Conservation (phyloP, 2,329 filamentous ascomycete species). For the Penicillium paneum region DNA sequence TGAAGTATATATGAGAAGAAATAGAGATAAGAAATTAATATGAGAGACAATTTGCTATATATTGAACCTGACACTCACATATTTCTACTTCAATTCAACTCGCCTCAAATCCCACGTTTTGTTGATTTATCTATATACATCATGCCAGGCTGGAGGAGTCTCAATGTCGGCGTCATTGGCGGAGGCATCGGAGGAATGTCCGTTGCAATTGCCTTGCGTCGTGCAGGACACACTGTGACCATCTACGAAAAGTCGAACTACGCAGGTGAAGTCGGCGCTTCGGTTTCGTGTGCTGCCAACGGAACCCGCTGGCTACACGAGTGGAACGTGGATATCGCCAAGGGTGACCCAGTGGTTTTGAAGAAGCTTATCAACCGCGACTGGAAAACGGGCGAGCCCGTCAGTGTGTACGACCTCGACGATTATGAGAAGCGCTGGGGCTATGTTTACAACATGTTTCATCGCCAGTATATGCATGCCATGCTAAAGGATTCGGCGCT, state of each 20-base stretch:
- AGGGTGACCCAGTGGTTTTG: slow-evolving; percentile 64
- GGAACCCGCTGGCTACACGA: slow-evolving; percentile 67
- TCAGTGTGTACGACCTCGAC: slow-evolving; percentile 61
- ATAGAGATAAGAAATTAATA: neutral
- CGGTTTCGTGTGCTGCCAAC: slow-evolving; percentile 66
- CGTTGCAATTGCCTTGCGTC: slow-evolving; percentile 51
- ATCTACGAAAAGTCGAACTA: slow-evolving; percentile 67
- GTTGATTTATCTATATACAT: neutral
- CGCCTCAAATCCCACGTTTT: too few species aligned
- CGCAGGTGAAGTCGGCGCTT: slow-evolving; percentile 65
- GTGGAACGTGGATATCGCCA: slow-evolving; percentile 63
- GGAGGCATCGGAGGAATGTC: slow-evolving; percentile 55
- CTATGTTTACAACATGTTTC: slow-evolving; percentile 67
- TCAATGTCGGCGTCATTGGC: slow-evolving; percentile 49
- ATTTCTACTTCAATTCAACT: neutral
- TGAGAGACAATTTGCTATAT: neutral
- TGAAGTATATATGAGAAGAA: neutral
- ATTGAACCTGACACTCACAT: neutral
- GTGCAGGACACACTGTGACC: slow-evolving; percentile 55
- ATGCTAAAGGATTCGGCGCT: slow-evolving; percentile 63
- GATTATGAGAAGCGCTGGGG: slow-evolving; percentile 67
- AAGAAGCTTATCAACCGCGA: slow-evolving; percentile 66
- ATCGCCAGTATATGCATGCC: slow-evolving; percentile 64
- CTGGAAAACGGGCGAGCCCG: slow-evolving; percentile 65
- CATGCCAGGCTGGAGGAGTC: slow-evolving; percentile 42